Conservation (phyloP, 1,139 yeast species). For the Arxiozyma heterogenica region DNA sequence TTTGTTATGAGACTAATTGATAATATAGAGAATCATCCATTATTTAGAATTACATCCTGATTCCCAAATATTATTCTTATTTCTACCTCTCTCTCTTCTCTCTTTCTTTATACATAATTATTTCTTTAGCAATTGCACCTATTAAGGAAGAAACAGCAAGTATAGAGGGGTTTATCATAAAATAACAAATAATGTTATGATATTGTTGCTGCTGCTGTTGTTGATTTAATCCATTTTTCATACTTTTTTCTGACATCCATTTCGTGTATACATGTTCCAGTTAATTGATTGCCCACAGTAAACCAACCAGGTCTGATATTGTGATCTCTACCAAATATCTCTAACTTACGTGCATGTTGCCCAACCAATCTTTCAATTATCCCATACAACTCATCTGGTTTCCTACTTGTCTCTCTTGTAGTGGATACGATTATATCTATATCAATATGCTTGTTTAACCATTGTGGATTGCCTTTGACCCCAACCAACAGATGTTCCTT, state of each 20-base stretch:
- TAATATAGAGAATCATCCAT: background rate
- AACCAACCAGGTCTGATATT: constrained; percentile 87
- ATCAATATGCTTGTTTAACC: constrained; percentile 61
- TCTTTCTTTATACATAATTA: background rate
- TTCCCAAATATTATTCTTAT: background rate
- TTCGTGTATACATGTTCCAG: constrained; percentile 51
- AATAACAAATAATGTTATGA: too few relatives aligned
- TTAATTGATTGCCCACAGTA: constrained; percentile 76
- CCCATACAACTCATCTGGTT: constrained; percentile 85
- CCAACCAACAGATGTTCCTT: constrained; percentile 87
- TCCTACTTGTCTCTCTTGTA: constrained; percentile 80
- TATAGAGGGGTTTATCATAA: too few relatives aligned
- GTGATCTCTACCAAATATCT: constrained; percentile 80
- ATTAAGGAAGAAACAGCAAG: too few relatives aligned
- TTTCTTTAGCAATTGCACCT: too few relatives aligned
- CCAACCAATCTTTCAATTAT: constrained; percentile 81
- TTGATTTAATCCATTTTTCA: constrained; percentile 7
- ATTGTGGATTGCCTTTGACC: constrained; percentile 66
- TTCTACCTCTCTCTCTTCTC: background rate
- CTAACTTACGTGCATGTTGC: constrained; percentile 62
- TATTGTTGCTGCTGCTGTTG: too few relatives aligned
- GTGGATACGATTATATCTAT: constrained; percentile 71
- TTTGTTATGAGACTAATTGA: too few relatives aligned
- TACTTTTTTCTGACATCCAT: constrained; percentile 39
- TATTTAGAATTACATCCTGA: too few relatives aligned